Evolutionary conservation across 192 early-diverging fungal species (phyloP).

Genomic region (Coemansia sp.): DNA sequence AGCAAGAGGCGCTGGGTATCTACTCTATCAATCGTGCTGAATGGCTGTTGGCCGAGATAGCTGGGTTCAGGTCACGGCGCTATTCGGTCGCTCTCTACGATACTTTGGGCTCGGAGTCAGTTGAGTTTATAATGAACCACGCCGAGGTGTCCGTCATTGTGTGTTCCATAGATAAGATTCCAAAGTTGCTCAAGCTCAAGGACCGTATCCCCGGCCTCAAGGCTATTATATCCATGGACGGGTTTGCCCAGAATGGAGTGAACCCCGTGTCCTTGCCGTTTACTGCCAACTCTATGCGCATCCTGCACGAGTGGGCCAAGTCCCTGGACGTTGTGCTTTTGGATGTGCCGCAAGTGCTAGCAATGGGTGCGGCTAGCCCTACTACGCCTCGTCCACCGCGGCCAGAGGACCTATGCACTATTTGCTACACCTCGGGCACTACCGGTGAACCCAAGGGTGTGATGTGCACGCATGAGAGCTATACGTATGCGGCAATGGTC

Average conservation of each 20-base stretch:
- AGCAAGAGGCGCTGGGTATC: conserved; percentile 60
- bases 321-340: conserved; percentile 58
- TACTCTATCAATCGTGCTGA: conserved; percentile 76
- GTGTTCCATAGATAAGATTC: conserved; percentile 61
- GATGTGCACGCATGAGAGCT: conserved; percentile 74
- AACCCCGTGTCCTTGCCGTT: conserved; percentile 33
- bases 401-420: conserved; percentile 65
- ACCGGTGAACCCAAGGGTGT: conserved; percentile 80
- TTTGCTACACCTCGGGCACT: conserved; percentile 85
- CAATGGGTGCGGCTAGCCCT: conserved; percentile 56
- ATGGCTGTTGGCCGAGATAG: conserved; percentile 72
- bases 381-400: conserved; percentile 56
- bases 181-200: conserved; percentile 56
- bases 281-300: conserved; percentile 33
- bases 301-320: conserved; percentile 59
- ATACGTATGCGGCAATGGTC: conserved; percentile 54
- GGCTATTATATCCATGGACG: conserved; percentile 78
- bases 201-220: conserved; percentile 63
- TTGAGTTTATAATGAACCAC: conserved; percentile 83
- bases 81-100: conserved; percentile 82
- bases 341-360: conserved; percentile 59
- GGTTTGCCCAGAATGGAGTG: conserved; percentile 39
- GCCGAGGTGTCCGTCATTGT: conserved; percentile 66
- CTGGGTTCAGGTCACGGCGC: conserved; percentile 60
- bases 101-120: conserved; percentile 77